Conservation (phyloP, 176 grass and related monocot genomes). For the Tillandsia fasciculata region DNA sequence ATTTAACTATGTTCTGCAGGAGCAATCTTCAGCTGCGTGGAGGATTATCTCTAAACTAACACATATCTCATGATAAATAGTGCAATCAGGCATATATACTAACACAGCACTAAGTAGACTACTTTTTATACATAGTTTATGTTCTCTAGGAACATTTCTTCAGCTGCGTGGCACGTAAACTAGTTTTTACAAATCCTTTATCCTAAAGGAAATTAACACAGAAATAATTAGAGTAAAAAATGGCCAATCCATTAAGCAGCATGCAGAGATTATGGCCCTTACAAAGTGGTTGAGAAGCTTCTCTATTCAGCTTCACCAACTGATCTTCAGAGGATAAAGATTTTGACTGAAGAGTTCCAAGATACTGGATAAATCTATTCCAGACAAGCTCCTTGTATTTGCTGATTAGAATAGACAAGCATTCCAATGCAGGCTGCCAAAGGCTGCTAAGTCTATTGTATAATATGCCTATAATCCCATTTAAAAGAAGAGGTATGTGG, state of each 20-base stretch:
- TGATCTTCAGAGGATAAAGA: conserved; percentile 22
- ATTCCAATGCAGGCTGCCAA: conserved; percentile 62
- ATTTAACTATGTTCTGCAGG: too few species aligned
- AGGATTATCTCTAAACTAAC: too few species aligned
- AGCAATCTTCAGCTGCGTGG: too few species aligned
- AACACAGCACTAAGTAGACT: too few species aligned
- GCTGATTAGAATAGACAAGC: conserved; percentile 54
- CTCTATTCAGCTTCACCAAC: conserved; percentile 29
- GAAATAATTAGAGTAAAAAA: neutral
- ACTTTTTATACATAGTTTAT: too few species aligned
- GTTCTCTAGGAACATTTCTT: too few species aligned
- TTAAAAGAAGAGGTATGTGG: conserved; percentile 68
- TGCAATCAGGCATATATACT: too few species aligned
- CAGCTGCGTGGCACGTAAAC: too few species aligned
- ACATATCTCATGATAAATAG: too few species aligned
- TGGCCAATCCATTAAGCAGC: neutral
- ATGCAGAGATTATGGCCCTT: conserved; percentile 25
- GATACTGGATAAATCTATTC: conserved; percentile 53
- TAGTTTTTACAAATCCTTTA: neutral
- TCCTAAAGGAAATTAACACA: neutral
- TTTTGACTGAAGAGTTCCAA: conserved; percentile 41
- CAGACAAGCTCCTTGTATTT: conserved; percentile 70
- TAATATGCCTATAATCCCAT: conserved; percentile 74
- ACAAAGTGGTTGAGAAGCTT: conserved; percentile 40
- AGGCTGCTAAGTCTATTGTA: conserved; percentile 80